Evolutionary conservation across 2,329 filamentous ascomycete genomes (phyloP).

Genomic region (Bipolaris cookei): DNA sequence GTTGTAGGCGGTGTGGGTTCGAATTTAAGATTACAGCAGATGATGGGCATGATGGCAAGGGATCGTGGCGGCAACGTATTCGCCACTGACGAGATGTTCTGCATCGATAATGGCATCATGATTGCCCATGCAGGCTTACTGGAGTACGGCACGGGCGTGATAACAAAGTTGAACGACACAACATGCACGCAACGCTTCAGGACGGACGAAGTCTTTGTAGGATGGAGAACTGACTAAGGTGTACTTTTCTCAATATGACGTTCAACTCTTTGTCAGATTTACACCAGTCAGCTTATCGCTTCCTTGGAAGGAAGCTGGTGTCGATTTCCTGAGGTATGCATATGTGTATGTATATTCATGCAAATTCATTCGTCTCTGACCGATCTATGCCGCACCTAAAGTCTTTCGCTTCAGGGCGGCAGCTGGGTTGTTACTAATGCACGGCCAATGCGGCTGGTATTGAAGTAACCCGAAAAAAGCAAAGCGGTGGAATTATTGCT

Average conservation of each 20-base stretch:
- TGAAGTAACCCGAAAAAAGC: background rate
- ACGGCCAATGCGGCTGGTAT: background rate
- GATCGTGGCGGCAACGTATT: slow-evolving; percentile 90
- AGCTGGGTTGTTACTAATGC: background rate
- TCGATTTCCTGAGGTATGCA: background rate
- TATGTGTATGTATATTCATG: background rate
- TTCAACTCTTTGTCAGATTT: slow-evolving; percentile 1
- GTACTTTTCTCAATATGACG: slow-evolving; percentile 16
- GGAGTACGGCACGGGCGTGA: slow-evolving; percentile 81
- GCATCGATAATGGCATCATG: slow-evolving; percentile 99
- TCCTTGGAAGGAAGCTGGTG: background rate
- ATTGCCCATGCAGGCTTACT: slow-evolving; percentile 94
- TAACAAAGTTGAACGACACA: slow-evolving; percentile 77
- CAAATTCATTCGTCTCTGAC: background rate
- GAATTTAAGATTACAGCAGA: slow-evolving; percentile 91
- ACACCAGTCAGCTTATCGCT: background rate
- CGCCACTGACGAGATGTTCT: slow-evolving; percentile 95
- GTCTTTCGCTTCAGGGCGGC: background rate
- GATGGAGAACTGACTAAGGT: slow-evolving; percentile 53
- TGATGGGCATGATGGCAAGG: slow-evolving; percentile 96
- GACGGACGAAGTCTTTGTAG: slow-evolving; percentile 59
- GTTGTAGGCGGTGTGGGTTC: slow-evolving; percentile 96
- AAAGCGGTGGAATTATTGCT: background rate
- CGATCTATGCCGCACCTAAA: background rate
- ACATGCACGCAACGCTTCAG: slow-evolving; percentile 66